A percentile compares a stretch with the other conserved stretches of the same genome.
phyloP scores from a whole-genome alignment of 805 yeast species.

The Zygosaccharomyces gambellarensis region DNA sequence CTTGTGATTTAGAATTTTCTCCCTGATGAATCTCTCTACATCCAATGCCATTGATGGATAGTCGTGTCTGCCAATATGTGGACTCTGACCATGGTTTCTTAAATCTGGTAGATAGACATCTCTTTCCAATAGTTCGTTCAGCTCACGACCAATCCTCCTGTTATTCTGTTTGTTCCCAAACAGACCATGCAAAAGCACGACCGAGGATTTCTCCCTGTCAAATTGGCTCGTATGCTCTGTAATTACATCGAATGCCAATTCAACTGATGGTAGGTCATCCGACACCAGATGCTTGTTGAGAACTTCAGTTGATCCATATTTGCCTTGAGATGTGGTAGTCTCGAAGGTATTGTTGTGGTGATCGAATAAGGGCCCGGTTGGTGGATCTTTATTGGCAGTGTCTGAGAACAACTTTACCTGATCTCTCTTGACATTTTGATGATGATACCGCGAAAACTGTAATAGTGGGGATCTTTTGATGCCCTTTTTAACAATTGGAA shows the following conservation, averaged over 20 bases:
- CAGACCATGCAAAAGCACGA: conserved; percentile 80
- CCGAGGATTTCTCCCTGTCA: conserved; percentile 44
- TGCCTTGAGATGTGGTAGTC: conserved; percentile 24
- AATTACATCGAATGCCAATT: conserved; percentile 50
- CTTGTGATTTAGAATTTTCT: conserved; percentile 36
- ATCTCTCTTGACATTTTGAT: conserved; percentile 9
- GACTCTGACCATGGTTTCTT: conserved; percentile 91
- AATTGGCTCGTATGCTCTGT: conserved; percentile 27
- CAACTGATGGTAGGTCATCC: conserved; percentile 47
- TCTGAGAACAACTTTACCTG: conserved; percentile 15
- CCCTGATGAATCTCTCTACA: conserved; percentile 64
- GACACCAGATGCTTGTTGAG: conserved; percentile 27
- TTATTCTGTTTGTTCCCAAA: conserved; percentile 84
- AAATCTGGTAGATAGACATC: conserved; percentile 70
- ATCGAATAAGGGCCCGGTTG: conserved; percentile 23
- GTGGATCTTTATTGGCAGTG: conserved; percentile 8
- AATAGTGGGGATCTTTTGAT: conserved; percentile 2
- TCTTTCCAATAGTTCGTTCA: conserved; percentile 45
- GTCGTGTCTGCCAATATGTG: conserved; percentile 65
- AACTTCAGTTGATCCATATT: conserved; percentile 26
- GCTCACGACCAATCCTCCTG: conserved; percentile 64
- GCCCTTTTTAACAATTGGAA: conserved; percentile 4
- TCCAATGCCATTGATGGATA: conserved; percentile 82
- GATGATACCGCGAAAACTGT: conserved; percentile 2
- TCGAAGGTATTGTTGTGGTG: conserved; percentile 26